phyloP scores from a whole-genome alignment of 2,329 filamentous ascomycete species.

The Ramularia endophylla region DNA sequence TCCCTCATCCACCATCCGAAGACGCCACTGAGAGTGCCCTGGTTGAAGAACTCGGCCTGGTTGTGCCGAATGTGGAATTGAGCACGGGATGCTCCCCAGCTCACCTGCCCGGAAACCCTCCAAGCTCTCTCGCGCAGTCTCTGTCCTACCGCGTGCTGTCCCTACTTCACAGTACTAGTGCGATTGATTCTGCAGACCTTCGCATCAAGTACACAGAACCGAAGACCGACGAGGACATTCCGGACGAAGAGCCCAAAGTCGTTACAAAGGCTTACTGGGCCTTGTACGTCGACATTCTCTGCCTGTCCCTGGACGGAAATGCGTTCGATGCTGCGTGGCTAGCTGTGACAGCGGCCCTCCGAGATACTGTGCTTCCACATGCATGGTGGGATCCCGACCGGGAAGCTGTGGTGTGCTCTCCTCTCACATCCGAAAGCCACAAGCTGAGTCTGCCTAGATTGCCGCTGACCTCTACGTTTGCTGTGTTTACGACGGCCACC shows the following conservation, averaged over 20 bases:
- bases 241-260: constrained; percentile 32
- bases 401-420: constrained; percentile 71
- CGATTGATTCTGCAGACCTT: constrained; percentile 63
- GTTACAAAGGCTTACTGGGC: constrained; percentile 85
- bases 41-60: constrained; percentile 54
- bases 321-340: constrained; percentile 89
- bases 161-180: constrained; percentile 63
- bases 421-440: constrained; percentile 48
- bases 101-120: constrained; percentile 78
- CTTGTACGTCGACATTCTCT: constrained; percentile 90
- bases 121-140: constrained; percentile 72
- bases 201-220: constrained; percentile 53
- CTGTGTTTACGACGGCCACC: constrained; percentile 61
- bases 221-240: constrained; percentile 44
- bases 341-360: constrained; percentile 72
- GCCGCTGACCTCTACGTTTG: constrained; percentile 72
- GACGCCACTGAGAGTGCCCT: constrained; percentile 22
- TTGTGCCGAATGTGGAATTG: constrained; percentile 92
- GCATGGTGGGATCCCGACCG: constrained; percentile 80
- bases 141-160: constrained; percentile 74
- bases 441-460: constrained; percentile 57
- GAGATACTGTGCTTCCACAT: constrained; percentile 67
- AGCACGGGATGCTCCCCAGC: constrained; percentile 84
- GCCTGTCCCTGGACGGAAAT: constrained; percentile 88
- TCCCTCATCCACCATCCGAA: constrained; percentile 53